Evolutionary conservation across 306 rosid genomes (phyloP).

Genomic region (Inga laurina): DNA sequence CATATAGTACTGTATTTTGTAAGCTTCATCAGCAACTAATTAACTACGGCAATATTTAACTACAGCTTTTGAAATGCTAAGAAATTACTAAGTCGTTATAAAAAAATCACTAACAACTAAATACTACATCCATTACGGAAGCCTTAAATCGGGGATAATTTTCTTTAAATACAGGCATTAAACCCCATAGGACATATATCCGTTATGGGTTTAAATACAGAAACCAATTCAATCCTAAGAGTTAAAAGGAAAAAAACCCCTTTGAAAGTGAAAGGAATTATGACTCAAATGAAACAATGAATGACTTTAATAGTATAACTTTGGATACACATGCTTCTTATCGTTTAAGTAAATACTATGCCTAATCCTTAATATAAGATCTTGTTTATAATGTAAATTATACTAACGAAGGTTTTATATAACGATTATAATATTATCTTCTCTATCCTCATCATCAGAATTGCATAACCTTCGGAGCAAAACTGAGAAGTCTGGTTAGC

Average conservation of each 20-base stretch:
- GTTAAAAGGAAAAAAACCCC: no score
- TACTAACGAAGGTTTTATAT: no score
- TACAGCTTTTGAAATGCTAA: not conserved
- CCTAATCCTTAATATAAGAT: no score
- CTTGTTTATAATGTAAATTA: no score
- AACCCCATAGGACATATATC: not conserved
- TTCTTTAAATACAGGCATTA: not conserved
- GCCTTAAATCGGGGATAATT: not conserved
- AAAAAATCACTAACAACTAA: not conserved
- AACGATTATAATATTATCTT: not conserved
- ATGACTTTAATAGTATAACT: no score
- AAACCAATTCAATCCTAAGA: not conserved
- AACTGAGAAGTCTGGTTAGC: constrained; percentile 43
- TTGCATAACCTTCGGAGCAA: constrained; percentile 70
- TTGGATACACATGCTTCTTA: not conserved
- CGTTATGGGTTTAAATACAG: not conserved
- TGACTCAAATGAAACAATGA: no score
- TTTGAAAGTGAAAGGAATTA: no score
- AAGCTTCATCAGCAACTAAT: not conserved
- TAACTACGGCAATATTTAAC: not conserved
- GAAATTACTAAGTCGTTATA: not conserved
- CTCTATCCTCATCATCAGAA: constrained; percentile 17
- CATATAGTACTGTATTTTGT: no score
- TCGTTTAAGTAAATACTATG: not conserved
- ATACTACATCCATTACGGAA: no score